Percentiles rank a stretch among this genome's conserved stretches.
Evolutionary conservation across 2,329 filamentous ascomycete genomes (phyloP).

Genomic region (Fusarium penzigii): DNA sequence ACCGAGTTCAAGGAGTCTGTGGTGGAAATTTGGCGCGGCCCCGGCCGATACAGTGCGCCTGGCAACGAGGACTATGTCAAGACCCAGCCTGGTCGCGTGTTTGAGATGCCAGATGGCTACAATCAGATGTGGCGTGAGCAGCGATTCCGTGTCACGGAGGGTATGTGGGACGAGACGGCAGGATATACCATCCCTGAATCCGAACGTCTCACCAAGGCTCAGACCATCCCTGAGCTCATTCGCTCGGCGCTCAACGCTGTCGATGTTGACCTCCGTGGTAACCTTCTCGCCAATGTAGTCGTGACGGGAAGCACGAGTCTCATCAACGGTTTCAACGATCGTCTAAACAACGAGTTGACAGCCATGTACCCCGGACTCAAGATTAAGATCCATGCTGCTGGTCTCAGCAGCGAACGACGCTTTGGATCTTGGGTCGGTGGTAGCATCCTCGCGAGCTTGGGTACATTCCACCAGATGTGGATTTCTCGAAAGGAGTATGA

Average conservation of each 20-base stretch:
- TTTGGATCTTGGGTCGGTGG: constrained; percentile 97
- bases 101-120: constrained; percentile 95
- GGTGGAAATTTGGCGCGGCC: constrained; percentile 88
- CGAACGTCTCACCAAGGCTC: constrained; percentile 62
- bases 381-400: constrained; percentile 85
- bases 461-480: constrained; percentile 99
- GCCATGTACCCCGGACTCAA: constrained; percentile 80
- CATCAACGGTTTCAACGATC: constrained; percentile 88
- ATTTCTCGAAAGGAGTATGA: constrained; percentile 97
- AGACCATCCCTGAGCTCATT: constrained; percentile 84
- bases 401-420: constrained; percentile 82
- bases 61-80: constrained; percentile 78
- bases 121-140: constrained; percentile 94
- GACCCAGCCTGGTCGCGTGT: constrained; percentile 76
- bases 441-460: constrained; percentile 90
- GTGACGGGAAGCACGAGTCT: constrained; percentile 87
- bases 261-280: constrained; percentile 84
- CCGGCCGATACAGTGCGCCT: constrained; percentile 62
- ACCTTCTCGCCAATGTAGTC: constrained; percentile 85
- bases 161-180: constrained; percentile 84
- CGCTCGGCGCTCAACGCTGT: constrained; percentile 75
- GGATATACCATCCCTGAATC: constrained; percentile 55
- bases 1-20: constrained; percentile 98
- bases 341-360: constrained; percentile 81
- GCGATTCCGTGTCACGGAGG: constrained; percentile 82